Base-by-base conservation (phyloP, 2,329 filamentous ascomycete genomes). In the Stenocarpella maydis region DNA sequence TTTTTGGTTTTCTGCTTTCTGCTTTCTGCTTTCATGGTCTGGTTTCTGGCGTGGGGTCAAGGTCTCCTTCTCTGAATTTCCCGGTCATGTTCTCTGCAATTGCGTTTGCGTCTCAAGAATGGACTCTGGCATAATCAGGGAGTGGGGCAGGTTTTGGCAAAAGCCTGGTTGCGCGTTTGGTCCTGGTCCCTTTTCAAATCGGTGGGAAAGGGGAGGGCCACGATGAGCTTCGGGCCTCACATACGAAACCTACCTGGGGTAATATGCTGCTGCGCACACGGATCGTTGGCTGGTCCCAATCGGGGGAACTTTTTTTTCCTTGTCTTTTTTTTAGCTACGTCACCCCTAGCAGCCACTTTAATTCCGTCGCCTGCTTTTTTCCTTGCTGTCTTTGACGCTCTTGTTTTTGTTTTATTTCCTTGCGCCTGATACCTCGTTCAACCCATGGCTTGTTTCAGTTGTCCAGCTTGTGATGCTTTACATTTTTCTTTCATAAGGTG, bases 361-460 rank as follows among this genome's bases (percentile, higher is more conserved):
- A 80, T 84, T 74, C 74, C 75, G 76, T 73, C 69, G 68, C 73
- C 75, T 76, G 77, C 80, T 80, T 66, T 63, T 64, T 61, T 69
- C 31, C 69, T 68, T 37, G 63, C 52, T 53, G 79, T 82, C 80
- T 74, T 52, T 72, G 72, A 72, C 72, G 69, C 73, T 74, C 72
- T 61, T 68, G 60, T 28, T 39, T 43, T n/a, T 53, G 12, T 10
- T 39, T 24, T 28, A 43, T 65, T 69, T 65, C 74, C 73, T 74
- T 76, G 75, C 80, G 77, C 81, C 83, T 84, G 83, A 87, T 87
- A 87, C 86, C 85, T 87, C 87, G 85, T 87, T 87, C 84, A 82
- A 87, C 85, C 85, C 85, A 58, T 64, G 67, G 37, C 58, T 50
- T 71, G 65, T 73, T 74, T 72, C 64, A 72, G 67, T 55, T 71